Percentiles rank a stretch among this genome's conserved stretches.
Evolutionary conservation across 1,284 basidiomycete genomes (phyloP).

Genomic region (Boletus semigastroideus): DNA sequence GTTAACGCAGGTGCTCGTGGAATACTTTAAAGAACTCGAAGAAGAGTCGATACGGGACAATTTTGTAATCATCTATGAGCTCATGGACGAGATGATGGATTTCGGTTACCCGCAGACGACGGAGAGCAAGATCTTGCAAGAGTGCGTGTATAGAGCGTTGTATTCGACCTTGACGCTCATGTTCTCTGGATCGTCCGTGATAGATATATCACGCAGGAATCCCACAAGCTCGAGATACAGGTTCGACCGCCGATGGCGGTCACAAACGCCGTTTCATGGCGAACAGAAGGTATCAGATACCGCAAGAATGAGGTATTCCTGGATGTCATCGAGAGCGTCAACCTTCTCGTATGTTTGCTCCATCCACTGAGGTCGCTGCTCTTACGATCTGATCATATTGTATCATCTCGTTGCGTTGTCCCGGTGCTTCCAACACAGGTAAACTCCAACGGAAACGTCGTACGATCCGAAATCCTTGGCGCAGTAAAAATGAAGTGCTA

Average conservation of each 20-base stretch:
- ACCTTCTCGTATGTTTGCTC: slow-evolving; percentile 72
- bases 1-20: slow-evolving; percentile 84
- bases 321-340: slow-evolving; percentile 98
- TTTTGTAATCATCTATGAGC: slow-evolving; percentile 96
- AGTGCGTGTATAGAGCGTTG: slow-evolving; percentile 50
- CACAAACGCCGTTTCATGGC: slow-evolving; percentile 98
- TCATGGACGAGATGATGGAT: slow-evolving; percentile 99
- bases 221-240: slow-evolving; percentile 97
- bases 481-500: slow-evolving; percentile 99
- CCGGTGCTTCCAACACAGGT: slow-evolving; percentile 58
- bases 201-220: slow-evolving; percentile 99
- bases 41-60: slow-evolving; percentile 99
- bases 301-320: slow-evolving; percentile 99
- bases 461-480: slow-evolving; percentile 95
- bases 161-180: neutral
- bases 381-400: neutral
- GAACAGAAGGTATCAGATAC: slow-evolving; percentile 97
- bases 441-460: slow-evolving; percentile 95
- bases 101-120: slow-evolving; percentile 99
- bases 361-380: neutral
- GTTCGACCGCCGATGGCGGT: slow-evolving; percentile 96
- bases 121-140: slow-evolving; percentile 98
- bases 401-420: neutral
- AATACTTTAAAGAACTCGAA: slow-evolving; percentile 99
- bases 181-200: neutral